phyloP scores from a whole-genome alignment of 345 rosid genomes.

The Orychophragmus violaceus region DNA sequence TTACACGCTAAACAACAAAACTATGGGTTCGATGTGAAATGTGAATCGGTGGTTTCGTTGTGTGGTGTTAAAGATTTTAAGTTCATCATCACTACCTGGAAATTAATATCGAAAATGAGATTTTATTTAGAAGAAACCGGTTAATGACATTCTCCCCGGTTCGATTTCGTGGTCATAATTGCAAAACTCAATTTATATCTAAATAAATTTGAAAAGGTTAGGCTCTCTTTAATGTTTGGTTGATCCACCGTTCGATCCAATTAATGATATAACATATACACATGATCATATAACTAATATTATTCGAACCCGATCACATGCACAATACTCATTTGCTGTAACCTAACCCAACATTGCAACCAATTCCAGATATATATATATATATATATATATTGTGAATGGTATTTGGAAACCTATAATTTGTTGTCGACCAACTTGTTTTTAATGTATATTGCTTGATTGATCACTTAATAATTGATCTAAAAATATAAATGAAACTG shows the following conservation, averaged over 20 bases:
- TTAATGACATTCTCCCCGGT: neutral
- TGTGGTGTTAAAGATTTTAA: neutral
- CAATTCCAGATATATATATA: neutral
- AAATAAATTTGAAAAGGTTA: neutral
- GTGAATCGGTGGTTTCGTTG: neutral
- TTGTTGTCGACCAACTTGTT: neutral
- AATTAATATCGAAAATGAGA: slow-evolving; percentile 1
- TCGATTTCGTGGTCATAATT: neutral
- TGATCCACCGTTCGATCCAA: neutral
- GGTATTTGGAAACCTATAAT: neutral
- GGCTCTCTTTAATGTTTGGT: neutral
- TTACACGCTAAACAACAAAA: neutral
- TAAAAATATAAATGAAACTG: no score
- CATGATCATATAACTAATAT: neutral
- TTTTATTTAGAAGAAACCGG: neutral
- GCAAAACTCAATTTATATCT: neutral
- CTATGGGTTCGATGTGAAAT: neutral
- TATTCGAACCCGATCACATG: slow-evolving; percentile 18
- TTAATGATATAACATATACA: neutral
- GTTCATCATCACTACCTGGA: neutral
- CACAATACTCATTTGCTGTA: neutral
- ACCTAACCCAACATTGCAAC: slow-evolving; percentile 19
- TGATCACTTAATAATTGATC: no score
- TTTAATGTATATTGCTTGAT: no score
- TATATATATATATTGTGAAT: neutral